These are phyloP conservation scores for Phytophthora sp. DNA, from an alignment of 352 stramenopile genomes.

Conservation along the genomic window DNA sequence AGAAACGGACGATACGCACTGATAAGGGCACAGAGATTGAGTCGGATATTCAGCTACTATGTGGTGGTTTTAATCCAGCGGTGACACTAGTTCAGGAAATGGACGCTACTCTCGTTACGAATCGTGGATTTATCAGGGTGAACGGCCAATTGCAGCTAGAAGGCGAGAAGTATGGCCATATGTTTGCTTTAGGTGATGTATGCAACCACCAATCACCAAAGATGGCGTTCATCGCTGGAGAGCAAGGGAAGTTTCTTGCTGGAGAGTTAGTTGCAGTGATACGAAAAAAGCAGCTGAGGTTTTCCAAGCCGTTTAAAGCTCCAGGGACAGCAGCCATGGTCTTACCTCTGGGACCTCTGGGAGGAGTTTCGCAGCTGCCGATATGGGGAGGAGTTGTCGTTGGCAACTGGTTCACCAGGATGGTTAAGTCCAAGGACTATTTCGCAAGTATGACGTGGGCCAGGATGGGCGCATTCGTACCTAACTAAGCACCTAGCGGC, in stretches of 20 bases:
- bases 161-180: constrained; percentile 27
- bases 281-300: constrained; percentile 23
- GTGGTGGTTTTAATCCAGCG: constrained; percentile 32
- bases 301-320: constrained; percentile 33
- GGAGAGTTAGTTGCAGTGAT: constrained; percentile 27
- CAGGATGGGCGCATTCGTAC: constrained; percentile 12
- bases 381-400: constrained; percentile 39
- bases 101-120: constrained; percentile 24
- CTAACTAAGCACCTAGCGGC: no score
- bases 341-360: constrained; percentile 41
- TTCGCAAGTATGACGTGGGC: constrained; percentile 31
- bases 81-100: constrained; percentile 27
- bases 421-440: constrained; percentile 44
- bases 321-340: constrained; percentile 33
- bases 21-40: constrained; percentile 42
- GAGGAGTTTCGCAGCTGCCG: constrained; percentile 44
- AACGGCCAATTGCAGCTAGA: constrained; percentile 41
- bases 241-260: constrained; percentile 41
- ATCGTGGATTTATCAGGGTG: constrained; percentile 33
- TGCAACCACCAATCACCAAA: constrained; percentile 49
- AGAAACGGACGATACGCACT: constrained; percentile 29
- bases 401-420: constrained; percentile 36
- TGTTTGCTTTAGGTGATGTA: constrained; percentile 48
- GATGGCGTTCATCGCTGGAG: constrained; percentile 38
- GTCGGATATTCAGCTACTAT: constrained; percentile 44